A percentile compares a stretch with the other conserved stretches of the same genome.
phyloP scores from a whole-genome alignment of 352 stramenopile genomes.

The Globisporangium splendens region DNA sequence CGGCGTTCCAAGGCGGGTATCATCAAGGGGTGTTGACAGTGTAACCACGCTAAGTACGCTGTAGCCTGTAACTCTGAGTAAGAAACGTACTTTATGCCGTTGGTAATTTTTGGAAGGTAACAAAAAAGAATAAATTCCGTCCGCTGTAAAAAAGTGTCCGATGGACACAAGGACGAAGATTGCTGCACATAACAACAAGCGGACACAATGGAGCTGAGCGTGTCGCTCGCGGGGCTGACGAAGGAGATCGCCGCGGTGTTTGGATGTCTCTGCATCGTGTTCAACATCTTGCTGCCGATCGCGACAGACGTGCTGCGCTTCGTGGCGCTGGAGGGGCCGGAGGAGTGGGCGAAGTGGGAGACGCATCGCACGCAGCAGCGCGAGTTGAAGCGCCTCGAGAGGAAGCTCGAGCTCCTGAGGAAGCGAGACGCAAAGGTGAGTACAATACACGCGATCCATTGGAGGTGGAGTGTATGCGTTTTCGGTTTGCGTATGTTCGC shows the following conservation, averaged over 20 bases:
- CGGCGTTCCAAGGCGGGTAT: constrained; percentile 83
- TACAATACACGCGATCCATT: background rate
- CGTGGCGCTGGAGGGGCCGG: constrained; percentile 24
- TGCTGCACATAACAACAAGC: too few relatives aligned
- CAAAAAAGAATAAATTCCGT: background rate
- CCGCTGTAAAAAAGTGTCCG: background rate
- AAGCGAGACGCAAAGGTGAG: background rate
- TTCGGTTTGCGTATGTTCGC: too few relatives aligned
- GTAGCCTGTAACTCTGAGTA: background rate
- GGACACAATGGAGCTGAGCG: background rate
- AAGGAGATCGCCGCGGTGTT: constrained; percentile 42
- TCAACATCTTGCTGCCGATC: constrained; percentile 36
- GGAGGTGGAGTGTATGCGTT: too few relatives aligned
- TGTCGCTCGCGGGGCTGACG: constrained; percentile 13
- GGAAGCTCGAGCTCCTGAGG: constrained; percentile 19
- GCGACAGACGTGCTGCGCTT: constrained; percentile 26
- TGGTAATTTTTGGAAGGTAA: constrained; percentile 3
- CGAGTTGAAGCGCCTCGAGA: constrained; percentile 33
- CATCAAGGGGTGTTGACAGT: constrained; percentile 44
- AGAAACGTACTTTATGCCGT: constrained; percentile 1
- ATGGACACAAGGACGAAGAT: background rate
- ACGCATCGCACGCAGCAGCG: constrained; percentile 33
- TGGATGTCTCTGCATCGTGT: constrained; percentile 38
- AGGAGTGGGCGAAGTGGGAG: constrained; percentile 37
- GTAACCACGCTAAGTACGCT: constrained; percentile 4